Evolutionary conservation across 345 rosid species (phyloP).

Genomic region (Ricinus communis): DNA sequence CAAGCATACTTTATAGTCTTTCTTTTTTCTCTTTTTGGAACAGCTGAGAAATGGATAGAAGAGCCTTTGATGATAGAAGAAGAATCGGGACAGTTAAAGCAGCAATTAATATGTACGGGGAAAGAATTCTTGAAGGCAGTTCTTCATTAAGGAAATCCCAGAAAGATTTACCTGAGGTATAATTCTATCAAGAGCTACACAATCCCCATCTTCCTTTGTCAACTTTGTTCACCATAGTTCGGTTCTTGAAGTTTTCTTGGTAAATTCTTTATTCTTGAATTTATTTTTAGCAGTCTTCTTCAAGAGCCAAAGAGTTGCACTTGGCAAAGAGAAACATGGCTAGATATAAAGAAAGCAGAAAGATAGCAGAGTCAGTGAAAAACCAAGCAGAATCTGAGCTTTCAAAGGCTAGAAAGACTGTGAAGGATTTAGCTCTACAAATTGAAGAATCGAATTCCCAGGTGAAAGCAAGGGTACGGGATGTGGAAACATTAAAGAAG

Average conservation of each 20-base stretch:
- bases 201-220: conserved; percentile 1
- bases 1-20: too few relatives aligned
- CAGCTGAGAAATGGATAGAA: conserved; percentile 41
- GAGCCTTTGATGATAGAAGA: conserved; percentile 36
- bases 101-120: conserved; percentile 48
- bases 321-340: conserved; percentile 51
- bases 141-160: conserved; percentile 39
- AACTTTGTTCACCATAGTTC: neutral
- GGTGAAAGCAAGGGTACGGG: conserved; percentile 28
- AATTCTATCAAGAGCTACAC: neutral
- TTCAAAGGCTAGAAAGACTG: conserved; percentile 39
- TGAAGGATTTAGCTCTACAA: conserved; percentile 41
- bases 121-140: conserved; percentile 40
- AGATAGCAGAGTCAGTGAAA: conserved; percentile 43
- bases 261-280: neutral
- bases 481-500: conserved; percentile 27
- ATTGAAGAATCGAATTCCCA: conserved; percentile 47
- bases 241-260: neutral
- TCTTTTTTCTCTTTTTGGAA: too few relatives aligned
- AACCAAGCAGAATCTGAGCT: conserved; percentile 60
- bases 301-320: conserved; percentile 60
- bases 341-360: conserved; percentile 51
- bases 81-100: conserved; percentile 67
- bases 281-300: conserved; percentile 37
- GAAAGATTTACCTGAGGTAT: conserved; percentile 45